A percentile compares a stretch with the other conserved stretches of the same genome.
These are phyloP conservation scores for Penicillium polonicum DNA, from an alignment of 2,329 filamentous ascomycete species.

Conservation along the genomic window DNA sequence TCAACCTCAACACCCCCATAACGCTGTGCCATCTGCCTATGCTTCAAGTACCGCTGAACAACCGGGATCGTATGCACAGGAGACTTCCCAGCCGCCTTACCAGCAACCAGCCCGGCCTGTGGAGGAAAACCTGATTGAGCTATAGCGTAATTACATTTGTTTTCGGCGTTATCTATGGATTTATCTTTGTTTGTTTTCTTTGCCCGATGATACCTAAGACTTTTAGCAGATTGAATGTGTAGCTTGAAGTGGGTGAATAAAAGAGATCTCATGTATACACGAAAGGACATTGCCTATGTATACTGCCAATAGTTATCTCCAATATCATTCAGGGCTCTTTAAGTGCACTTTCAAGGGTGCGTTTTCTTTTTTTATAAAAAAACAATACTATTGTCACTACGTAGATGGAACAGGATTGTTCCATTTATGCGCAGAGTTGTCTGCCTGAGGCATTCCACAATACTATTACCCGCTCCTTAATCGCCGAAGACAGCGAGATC, in stretches of 20 bases:
- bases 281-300: too few relatives aligned
- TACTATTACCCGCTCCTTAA: conserved; percentile 15
- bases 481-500: conserved; percentile 21
- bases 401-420: background rate
- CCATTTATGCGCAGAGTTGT: background rate
- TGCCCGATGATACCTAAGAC: conserved; percentile 25
- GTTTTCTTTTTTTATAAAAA: too few relatives aligned
- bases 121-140: conserved; percentile 28
- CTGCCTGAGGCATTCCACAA: conserved; percentile 3
- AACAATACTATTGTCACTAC: too few relatives aligned
- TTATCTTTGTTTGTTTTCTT: conserved; percentile 2
- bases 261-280: background rate
- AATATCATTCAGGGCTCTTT: background rate
- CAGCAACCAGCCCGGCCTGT: conserved; percentile 21
- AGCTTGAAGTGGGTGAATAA: conserved; percentile 2
- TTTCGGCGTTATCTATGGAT: conserved; percentile 4
- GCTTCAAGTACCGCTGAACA: conserved; percentile 18
- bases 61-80: conserved; percentile 21
- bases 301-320: background rate
- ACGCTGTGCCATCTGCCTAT: conserved; percentile 15
- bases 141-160: conserved; percentile 19
- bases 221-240: conserved; percentile 14
- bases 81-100: conserved; percentile 15
- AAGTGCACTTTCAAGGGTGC: background rate
- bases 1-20: conserved; percentile 14